A percentile compares a stretch with the other conserved stretches of the same genome.
These are phyloP conservation scores for Cyberlindnera galapagoensis DNA, from an alignment of 805 yeast genomes.

Conservation along the genomic window DNA sequence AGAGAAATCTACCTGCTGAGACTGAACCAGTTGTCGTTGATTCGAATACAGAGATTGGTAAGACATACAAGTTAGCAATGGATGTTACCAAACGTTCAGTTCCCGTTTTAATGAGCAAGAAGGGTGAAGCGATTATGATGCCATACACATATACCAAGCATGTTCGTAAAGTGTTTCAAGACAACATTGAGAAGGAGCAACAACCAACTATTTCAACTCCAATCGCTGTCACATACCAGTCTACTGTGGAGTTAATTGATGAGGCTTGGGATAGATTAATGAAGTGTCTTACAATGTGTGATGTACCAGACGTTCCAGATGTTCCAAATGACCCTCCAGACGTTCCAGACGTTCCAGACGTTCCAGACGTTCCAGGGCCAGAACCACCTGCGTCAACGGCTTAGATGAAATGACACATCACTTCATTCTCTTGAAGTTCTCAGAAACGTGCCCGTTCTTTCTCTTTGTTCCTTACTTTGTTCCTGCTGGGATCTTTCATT, in stretches of 20 bases:
- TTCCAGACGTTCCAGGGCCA: too few relatives aligned
- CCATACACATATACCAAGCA: constrained; percentile 33
- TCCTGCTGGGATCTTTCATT: too few relatives aligned
- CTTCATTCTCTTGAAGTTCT: too few relatives aligned
- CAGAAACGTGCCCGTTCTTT: too few relatives aligned
- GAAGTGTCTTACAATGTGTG: too few relatives aligned
- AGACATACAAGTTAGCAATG: constrained; percentile 37
- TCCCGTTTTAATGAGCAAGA: constrained; percentile 27
- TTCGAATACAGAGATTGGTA: constrained; percentile 50
- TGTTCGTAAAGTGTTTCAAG: constrained; percentile 32
- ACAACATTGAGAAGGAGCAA: constrained; percentile 34
- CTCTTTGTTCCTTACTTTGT: too few relatives aligned
- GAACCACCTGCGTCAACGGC: too few relatives aligned
- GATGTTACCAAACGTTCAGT: constrained; percentile 34
- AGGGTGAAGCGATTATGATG: constrained; percentile 22
- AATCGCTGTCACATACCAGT: constrained; percentile 26
- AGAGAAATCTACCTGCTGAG: constrained; percentile 38
- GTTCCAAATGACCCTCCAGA: too few relatives aligned
- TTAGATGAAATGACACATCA: too few relatives aligned
- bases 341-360: too few relatives aligned
- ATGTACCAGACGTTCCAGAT: too few relatives aligned
- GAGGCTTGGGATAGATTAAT: constrained; percentile 29
- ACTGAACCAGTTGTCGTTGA: constrained; percentile 35
- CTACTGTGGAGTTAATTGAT: constrained; percentile 25
- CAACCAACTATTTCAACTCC: constrained; percentile 26